phyloP scores from a whole-genome alignment of 2,329 filamentous ascomycete species.

The Madurella fahalii region DNA sequence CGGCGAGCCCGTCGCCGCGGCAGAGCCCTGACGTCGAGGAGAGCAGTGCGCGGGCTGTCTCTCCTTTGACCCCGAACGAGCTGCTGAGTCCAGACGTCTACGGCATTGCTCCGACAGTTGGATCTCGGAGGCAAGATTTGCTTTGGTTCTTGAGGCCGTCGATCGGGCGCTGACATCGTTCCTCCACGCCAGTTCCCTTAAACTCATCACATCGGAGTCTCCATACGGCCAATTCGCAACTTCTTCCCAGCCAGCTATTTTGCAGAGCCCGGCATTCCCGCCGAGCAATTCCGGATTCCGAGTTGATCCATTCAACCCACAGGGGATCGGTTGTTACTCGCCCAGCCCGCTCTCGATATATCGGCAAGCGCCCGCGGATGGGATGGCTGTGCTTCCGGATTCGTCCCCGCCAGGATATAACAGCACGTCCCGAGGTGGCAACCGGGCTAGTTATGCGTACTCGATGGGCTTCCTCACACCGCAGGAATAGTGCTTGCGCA shows the following conservation, averaged over 20 bases:
- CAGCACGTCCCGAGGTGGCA: neutral
- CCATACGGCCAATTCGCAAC: slow-evolving; percentile 3
- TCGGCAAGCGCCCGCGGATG: neutral
- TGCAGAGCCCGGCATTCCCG: neutral
- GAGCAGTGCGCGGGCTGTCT: slow-evolving; percentile 4
- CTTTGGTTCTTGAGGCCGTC: neutral
- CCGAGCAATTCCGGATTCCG: slow-evolving; percentile 4
- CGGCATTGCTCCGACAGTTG: neutral
- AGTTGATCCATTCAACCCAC: neutral
- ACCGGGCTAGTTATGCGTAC: slow-evolving; percentile 4
- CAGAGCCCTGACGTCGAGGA: slow-evolving; percentile 5
- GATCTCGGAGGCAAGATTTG: slow-evolving; percentile 6
- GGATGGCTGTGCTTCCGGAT: neutral
- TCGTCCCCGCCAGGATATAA: neutral
- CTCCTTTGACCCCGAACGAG: slow-evolving; percentile 8
- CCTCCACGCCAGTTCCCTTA: neutral
- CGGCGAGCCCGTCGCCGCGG: slow-evolving; percentile 4
- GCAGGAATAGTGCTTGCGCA: neutral
- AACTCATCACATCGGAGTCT: slow-evolving; percentile 5
- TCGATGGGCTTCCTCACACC: neutral
- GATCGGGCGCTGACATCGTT: neutral
- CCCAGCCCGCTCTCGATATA: slow-evolving; percentile 2
- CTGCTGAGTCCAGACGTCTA: neutral
- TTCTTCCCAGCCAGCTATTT: neutral
- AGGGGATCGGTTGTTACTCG: slow-evolving; percentile 7